These are phyloP conservation scores for Lentinula novae-zelandiae DNA, from an alignment of 1,284 basidiomycete genomes.

Conservation along the genomic window DNA sequence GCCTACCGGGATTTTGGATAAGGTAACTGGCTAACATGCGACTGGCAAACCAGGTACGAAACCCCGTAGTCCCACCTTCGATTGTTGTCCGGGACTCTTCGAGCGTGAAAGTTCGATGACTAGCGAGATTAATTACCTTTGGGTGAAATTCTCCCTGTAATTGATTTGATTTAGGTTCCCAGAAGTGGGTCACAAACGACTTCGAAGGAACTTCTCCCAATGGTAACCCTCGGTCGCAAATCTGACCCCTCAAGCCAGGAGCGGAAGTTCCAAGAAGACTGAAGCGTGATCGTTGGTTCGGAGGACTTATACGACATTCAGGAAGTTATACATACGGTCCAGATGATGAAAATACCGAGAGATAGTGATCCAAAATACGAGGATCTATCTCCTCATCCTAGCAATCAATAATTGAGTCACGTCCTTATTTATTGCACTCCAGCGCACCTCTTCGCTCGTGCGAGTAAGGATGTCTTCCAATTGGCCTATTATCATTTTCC, in stretches of 20 bases:
- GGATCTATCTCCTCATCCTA: conserved; percentile 62
- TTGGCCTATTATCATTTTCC: conserved; percentile 62
- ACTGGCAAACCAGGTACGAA: conserved; percentile 74
- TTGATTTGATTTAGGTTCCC: conserved; percentile 27
- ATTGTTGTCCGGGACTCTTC: conserved; percentile 69
- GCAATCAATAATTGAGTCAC: conserved; percentile 4
- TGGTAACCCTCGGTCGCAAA: conserved; percentile 24
- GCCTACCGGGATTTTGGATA: conserved; percentile 47
- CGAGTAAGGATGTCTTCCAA: conserved; percentile 40
- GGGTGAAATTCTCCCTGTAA: background rate
- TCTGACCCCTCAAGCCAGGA: conserved; percentile 18
- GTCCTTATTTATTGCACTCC: conserved; percentile 6
- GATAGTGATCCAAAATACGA: conserved; percentile 57
- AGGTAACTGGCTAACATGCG: conserved; percentile 63
- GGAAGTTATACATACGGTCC: conserved; percentile 28
- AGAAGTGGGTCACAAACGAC: conserved; percentile 67
- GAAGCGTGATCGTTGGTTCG: background rate
- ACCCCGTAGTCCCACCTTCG: conserved; percentile 71
- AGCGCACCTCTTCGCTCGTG: conserved; percentile 37
- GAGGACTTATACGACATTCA: conserved; percentile 17
- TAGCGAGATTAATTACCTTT: conserved; percentile 18
- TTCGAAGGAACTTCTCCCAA: conserved; percentile 37
- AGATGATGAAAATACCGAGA: conserved; percentile 39
- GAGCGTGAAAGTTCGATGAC: conserved; percentile 48
- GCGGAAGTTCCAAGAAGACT: conserved; percentile 18